Evolutionary conservation across 1,284 basidiomycete genomes (phyloP).

Genomic region (Cystobasidium sp.): DNA sequence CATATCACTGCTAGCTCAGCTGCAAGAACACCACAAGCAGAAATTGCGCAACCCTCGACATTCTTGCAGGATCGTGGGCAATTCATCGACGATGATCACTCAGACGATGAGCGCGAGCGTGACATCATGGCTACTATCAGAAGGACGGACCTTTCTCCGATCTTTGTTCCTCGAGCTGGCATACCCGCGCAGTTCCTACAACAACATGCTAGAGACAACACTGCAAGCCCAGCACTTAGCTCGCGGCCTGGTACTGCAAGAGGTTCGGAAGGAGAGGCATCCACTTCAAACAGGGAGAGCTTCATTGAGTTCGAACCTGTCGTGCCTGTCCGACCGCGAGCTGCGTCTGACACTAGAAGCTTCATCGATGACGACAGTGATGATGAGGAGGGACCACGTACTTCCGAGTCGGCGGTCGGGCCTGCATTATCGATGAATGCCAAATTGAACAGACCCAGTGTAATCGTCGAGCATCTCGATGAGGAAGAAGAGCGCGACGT

Average conservation of each 20-base stretch:
- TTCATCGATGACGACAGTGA: slow-evolving; percentile 42
- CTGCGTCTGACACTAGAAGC: slow-evolving; percentile 6
- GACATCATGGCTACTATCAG: slow-evolving; percentile 15
- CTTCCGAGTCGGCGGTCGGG: not conserved
- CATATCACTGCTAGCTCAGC: slow-evolving; percentile 37
- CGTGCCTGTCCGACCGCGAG: not conserved
- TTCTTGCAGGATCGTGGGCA: slow-evolving; percentile 6
- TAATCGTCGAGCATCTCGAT: slow-evolving; percentile 6
- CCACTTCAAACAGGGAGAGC: slow-evolving; percentile 1
- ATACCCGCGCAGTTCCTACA: not conserved
- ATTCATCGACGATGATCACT: slow-evolving; percentile 12
- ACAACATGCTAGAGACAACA: not conserved
- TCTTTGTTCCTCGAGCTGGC: slow-evolving; percentile 7
- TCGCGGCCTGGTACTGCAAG: not conserved
- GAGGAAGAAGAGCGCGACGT: not conserved
- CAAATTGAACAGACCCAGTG: slow-evolving; percentile 1
- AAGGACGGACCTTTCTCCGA: slow-evolving; percentile 19
- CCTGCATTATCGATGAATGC: not conserved
- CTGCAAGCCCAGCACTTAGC: not conserved
- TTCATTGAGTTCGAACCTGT: slow-evolving; percentile 39
- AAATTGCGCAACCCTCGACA: not conserved
- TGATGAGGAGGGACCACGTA: slow-evolving; percentile 3
- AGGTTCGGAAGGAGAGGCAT: not conserved
- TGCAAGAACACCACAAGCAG: slow-evolving; percentile 18
- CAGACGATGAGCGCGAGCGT: slow-evolving; percentile 20